A percentile compares a stretch with the other conserved stretches of the same genome.
These are phyloP conservation scores for Solanum lignicaule DNA, from an alignment of 257 asterid genomes.

Conservation along the genomic window DNA sequence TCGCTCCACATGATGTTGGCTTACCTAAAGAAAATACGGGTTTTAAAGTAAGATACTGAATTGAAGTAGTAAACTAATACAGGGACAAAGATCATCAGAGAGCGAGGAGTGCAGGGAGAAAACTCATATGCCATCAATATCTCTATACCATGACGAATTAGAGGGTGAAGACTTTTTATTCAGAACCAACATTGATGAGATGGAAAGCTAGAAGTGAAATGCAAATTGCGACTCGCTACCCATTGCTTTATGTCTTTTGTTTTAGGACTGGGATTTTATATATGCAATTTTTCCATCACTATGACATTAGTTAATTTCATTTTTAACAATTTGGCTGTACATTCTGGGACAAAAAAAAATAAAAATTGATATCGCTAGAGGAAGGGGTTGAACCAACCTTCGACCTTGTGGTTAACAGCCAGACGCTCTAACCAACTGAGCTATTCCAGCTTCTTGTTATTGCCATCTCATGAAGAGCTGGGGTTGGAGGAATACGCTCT, in stretches of 20 bases:
- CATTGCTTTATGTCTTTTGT: background rate
- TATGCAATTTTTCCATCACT: background rate
- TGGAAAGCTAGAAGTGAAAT: conserved; percentile 15
- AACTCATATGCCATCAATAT: conserved; percentile 30
- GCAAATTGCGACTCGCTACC: background rate
- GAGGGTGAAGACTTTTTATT: conserved; percentile 74
- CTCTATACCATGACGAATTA: conserved; percentile 71
- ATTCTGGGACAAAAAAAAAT: too few species aligned
- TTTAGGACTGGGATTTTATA: background rate
- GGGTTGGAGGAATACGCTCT: too few species aligned
- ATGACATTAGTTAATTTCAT: background rate
- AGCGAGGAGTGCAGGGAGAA: conserved; percentile 11
- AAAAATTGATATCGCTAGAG: background rate
- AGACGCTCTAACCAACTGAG: conserved; percentile 33
- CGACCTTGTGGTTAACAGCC: conserved; percentile 31
- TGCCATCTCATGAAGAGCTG: background rate
- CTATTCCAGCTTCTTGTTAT: conserved; percentile 10
- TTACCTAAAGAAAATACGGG: background rate
- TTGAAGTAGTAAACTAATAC: conserved; percentile 17
- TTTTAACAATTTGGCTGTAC: background rate
- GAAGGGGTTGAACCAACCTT: conserved; percentile 21
- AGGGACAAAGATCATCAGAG: conserved; percentile 62
- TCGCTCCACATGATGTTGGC: background rate
- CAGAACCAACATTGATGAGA: conserved; percentile 52
- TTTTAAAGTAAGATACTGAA: background rate